Conservation (phyloP, 768 basidiomycete species). For the Mycena maculata region DNA sequence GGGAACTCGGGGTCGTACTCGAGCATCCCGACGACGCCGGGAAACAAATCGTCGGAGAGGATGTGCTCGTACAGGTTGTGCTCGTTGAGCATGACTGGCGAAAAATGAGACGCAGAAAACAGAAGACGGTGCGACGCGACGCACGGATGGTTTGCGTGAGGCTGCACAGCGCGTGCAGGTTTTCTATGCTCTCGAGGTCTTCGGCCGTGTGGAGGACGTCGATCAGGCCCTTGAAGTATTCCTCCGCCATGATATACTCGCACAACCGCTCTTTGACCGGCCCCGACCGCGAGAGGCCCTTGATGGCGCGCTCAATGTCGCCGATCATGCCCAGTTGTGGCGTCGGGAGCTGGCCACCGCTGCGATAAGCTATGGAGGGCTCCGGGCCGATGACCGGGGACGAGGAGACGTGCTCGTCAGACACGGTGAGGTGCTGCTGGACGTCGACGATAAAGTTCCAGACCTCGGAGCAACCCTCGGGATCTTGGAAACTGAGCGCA, state of each 20-base stretch:
- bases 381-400: slow-evolving; percentile 73
- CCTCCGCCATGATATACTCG: slow-evolving; percentile 89
- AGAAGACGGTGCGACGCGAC: slow-evolving; percentile 43
- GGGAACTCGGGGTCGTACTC: slow-evolving; percentile 99
- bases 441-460: slow-evolving; percentile 98
- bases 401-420: slow-evolving; percentile 67
- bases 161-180: slow-evolving; percentile 90
- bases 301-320: slow-evolving; percentile 85
- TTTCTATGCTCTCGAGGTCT: slow-evolving; percentile 91
- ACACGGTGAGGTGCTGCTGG: slow-evolving; percentile 80
- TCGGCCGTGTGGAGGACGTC: slow-evolving; percentile 89
- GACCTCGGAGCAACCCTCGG: slow-evolving; percentile 94
- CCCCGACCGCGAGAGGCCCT: slow-evolving; percentile 77
- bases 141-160: slow-evolving; percentile 95
- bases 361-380: slow-evolving; percentile 70
- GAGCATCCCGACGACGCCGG: slow-evolving; percentile 94
- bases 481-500: slow-evolving; percentile 96
- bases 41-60: slow-evolving; percentile 91
- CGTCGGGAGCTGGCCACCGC: slow-evolving; percentile 77
- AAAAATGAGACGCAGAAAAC: slow-evolving; percentile 25
- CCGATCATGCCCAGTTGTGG: slow-evolving; percentile 82
- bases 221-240: slow-evolving; percentile 89
- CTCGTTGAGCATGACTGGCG: slow-evolving; percentile 92
- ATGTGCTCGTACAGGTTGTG: slow-evolving; percentile 95
- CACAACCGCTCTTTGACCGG: slow-evolving; percentile 85